Conservation (phyloP, 2,329 filamentous ascomycete species). For the Pseudogymnoascus sp. region DNA sequence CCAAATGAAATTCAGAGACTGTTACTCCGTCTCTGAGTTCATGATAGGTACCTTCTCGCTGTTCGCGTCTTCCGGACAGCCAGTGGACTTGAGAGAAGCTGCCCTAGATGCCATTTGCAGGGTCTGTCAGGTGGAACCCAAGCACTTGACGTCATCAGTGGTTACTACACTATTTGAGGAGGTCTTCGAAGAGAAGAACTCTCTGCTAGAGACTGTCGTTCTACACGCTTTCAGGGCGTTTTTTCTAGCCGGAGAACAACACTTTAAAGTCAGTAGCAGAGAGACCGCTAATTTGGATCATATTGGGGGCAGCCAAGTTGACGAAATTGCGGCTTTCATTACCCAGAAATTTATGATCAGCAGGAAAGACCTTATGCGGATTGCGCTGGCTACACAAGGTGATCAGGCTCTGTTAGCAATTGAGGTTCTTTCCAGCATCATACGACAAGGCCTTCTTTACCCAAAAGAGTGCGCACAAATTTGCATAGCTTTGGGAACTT, state of each 20-base stretch:
- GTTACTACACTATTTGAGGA: constrained; percentile 70
- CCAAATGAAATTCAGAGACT: constrained; percentile 51
- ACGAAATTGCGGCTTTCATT: constrained; percentile 76
- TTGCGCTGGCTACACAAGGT: constrained; percentile 65
- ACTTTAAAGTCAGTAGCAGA: constrained; percentile 55
- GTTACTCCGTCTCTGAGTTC: constrained; percentile 63
- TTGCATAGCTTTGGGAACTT: constrained; percentile 82
- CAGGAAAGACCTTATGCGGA: constrained; percentile 57
- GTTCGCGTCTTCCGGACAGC: constrained; percentile 59
- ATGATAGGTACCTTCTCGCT: constrained; percentile 71
- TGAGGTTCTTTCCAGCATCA: constrained; percentile 82
- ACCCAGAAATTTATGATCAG: constrained; percentile 84
- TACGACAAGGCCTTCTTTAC: constrained; percentile 81
- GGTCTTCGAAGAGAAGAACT: constrained; percentile 64
- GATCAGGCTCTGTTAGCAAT: constrained; percentile 73
- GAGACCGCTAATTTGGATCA: constrained; percentile 28
- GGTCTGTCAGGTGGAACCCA: constrained; percentile 79
- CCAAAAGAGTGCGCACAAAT: constrained; percentile 84
- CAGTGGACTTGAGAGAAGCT: constrained; percentile 60
- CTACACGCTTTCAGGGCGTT: constrained; percentile 75
- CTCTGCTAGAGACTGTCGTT: constrained; percentile 66
- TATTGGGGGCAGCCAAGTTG: constrained; percentile 64
- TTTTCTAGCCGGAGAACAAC: constrained; percentile 67
- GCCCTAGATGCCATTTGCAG: constrained; percentile 75
- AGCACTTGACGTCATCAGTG: constrained; percentile 71